These are phyloP conservation scores for Lyophyllum semitale DNA, from an alignment of 768 basidiomycete genomes.

Conservation along the genomic window DNA sequence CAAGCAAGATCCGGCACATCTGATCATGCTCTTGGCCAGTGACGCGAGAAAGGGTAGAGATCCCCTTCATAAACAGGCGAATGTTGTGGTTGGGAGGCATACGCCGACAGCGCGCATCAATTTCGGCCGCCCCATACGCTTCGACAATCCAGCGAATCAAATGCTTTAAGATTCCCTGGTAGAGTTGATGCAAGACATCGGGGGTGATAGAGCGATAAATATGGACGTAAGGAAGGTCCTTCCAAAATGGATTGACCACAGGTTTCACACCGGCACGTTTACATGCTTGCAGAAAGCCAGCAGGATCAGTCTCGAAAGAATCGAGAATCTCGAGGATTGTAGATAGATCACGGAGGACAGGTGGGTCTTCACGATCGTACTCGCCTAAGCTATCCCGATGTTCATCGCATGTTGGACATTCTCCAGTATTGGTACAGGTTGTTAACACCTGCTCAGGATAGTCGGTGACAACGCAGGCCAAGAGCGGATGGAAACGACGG, in stretches of 20 bases:
- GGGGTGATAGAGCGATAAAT: conserved; percentile 4
- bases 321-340: neutral
- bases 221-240: neutral
- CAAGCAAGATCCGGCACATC: conserved; percentile 32
- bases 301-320: neutral
- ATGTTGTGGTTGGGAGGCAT: conserved; percentile 37
- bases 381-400: conserved; percentile 17
- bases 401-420: conserved; percentile 16
- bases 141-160: conserved; percentile 13
- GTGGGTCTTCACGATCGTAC: conserved; percentile 1
- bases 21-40: conserved; percentile 36
- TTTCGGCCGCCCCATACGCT: conserved; percentile 27
- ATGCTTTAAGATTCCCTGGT: conserved; percentile 9
- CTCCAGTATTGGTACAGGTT: conserved; percentile 21
- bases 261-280: conserved; percentile 23
- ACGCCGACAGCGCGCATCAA: conserved; percentile 33
- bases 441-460: conserved; percentile 47
- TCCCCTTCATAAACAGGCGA: conserved; percentile 35
- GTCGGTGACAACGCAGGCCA: conserved; percentile 39
- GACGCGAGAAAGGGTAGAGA: conserved; percentile 28
- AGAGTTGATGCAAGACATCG: conserved; percentile 6
- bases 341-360: conserved; percentile 26
- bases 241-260: conserved; percentile 10
- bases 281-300: neutral
- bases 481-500: conserved; percentile 30